Base-by-base conservation (phyloP, 2,329 filamentous ascomycete genomes). In the Talaromyces atroroseus region DNA sequence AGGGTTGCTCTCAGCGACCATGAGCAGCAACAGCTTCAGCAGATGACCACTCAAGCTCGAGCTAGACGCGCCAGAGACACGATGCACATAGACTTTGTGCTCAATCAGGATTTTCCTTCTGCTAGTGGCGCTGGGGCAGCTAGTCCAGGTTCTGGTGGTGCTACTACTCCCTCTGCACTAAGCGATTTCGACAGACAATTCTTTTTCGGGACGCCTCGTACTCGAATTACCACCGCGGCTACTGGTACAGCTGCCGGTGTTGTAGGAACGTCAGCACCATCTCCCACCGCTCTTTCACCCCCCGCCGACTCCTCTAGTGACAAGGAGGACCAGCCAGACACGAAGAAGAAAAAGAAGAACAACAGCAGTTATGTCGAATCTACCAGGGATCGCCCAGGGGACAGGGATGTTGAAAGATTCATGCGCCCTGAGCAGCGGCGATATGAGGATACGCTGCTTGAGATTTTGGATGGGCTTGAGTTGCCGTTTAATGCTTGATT, bases 381-480 rank as follows among this genome's bases (percentile, higher is more conserved):
- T 21, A 52, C 45, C 6, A 32, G 36, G 11, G 46, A 29, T 10
- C 6, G 24, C 14, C 36, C 46, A 2, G 34, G 29, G 23, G 29
- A 47, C 18, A 44, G 38, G n/a, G 46, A 26, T 24, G 3, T 55
- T 20, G 47, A 34, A 3, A 51, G 42, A 38, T 50, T 52, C 18
- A 12, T 16, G 18, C 6, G 21, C 6, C 51, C 52, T 12, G 42
- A 54, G 10, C 58, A 52, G 29, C 42, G 36, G n/a, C 50, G 34
- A 8, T 57, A 54, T 21, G 58, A 59, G 26, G 42, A 57, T 3
- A 34, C 58, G 1, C 12, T 59, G n/a, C 16, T 56, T 8, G 49
- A 57, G n/a, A 51, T 59, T n/a, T 46, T 57, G 24, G 54, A 48
- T 45, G 54, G 49, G 12, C 29, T 57, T 40, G 44, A 53, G n/a